Evolutionary conservation across 2,329 filamentous ascomycete genomes (phyloP).

Genomic region (Cyphellophora attinorum): DNA sequence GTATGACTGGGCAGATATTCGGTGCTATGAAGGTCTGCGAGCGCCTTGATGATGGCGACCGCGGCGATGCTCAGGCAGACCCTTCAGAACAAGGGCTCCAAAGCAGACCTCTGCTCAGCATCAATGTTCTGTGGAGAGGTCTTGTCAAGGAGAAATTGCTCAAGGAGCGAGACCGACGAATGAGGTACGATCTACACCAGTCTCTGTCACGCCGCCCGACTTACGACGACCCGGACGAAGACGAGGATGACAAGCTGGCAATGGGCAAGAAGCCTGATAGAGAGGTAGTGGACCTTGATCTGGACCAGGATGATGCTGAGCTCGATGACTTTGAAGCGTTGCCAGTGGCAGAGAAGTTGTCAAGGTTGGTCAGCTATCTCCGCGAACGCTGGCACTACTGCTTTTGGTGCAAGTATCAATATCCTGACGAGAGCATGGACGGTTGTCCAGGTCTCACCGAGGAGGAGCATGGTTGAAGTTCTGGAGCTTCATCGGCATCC

Average conservation of each 20-base stretch:
- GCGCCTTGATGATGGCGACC: constrained; percentile 48
- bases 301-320: constrained; percentile 72
- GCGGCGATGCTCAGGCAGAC: constrained; percentile 6
- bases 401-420: constrained; percentile 90
- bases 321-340: constrained; percentile 69
- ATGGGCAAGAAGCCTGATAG: constrained; percentile 35
- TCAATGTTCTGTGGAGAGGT: constrained; percentile 72
- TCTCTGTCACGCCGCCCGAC: constrained; percentile 53
- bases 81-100: constrained; percentile 12
- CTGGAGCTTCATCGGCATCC: too few relatives aligned
- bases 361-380: constrained; percentile 57
- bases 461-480: constrained; percentile 62
- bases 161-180: constrained; percentile 56
- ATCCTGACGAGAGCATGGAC: constrained; percentile 63
- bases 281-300: constrained; percentile 49
- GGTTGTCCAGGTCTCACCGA: constrained; percentile 82
- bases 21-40: constrained; percentile 79
- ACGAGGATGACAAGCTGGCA: constrained; percentile 62
- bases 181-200: constrained; percentile 57
- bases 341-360: constrained; percentile 56
- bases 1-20: constrained; percentile 59
- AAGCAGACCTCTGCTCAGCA: constrained; percentile 51
- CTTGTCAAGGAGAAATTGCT: constrained; percentile 61
- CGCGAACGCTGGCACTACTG: constrained; percentile 70
- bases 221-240: constrained; percentile 60